Evolutionary conservation across 192 early-diverging fungal species (phyloP), one percentile per base, ranked within the genome.

Genomic region (Podila verticillata): DNA sequence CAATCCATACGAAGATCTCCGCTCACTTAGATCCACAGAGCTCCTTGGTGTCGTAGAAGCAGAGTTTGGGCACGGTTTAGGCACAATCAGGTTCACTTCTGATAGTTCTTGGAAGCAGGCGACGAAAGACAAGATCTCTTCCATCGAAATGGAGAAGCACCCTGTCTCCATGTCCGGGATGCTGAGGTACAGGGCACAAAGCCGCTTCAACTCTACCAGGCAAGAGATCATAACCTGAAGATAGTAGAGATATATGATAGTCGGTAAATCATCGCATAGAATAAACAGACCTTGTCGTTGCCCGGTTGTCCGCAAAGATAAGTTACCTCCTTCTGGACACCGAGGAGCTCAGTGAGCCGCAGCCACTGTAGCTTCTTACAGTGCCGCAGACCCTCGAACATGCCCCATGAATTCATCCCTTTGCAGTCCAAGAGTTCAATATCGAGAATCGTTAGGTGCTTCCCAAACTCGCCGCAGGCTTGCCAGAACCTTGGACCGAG

Each of bases 1-100:
- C 10, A 66, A 28, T 26, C 36, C 57, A 48, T 56, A 57, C 34
- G 32, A 61, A n/a, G 34, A 54, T 26, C 47, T 32, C 4, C 26
- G 39, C 17, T 47, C 30, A 30, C 58, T 47, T n/a, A 73, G 20
- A 15, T 73, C 63, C 44, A 73, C 51, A 2, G 72, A 73, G 17
- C 56, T 66, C 17, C 72, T 54, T n/a, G 72, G 72, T 49, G 72
- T 73, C 3, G 72, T 73, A 8, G 72, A 57, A 2, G 72, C 64
- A 31, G 72, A 73, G 35, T 61, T 66, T 6, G 63, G 63, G 13
- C 63, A 73, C 3, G 64, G 63, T 47, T 66, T 73, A 26, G 72
- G 72, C 22, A 73, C 56, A 22, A 66, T 60, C 22, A 73, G 39
- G 22, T 66, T 48, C 17, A 73, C 72, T 24, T 73, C 72, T 2